Evolutionary conservation across 371 early-diverging fungal genomes (phyloP), one percentile per base, ranked within the genome.

Genomic region (Nosema muscidifuracis): DNA sequence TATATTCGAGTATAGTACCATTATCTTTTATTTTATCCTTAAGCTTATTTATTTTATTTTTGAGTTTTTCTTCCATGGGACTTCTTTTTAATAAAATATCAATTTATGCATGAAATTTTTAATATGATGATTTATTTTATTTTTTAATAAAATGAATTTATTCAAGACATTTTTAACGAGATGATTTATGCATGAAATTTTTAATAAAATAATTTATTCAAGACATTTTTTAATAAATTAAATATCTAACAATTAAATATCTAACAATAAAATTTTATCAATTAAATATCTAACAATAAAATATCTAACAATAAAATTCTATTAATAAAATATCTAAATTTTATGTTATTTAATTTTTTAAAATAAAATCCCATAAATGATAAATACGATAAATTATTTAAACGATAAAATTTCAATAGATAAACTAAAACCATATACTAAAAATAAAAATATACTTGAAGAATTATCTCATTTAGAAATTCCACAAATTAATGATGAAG

Each of bases 291-390:
- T n/a, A n/a, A n/a, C n/a, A n/a, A n/a, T n/a, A n/a, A n/a, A n/a
- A n/a, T n/a, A n/a, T n/a, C n/a, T n/a, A n/a, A n/a, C n/a, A n/a
- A n/a, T n/a, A n/a, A n/a, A n/a, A n/a, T n/a, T n/a, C n/a, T n/a
- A n/a, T n/a, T n/a, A n/a, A n/a, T n/a, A n/a, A n/a, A n/a, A n/a
- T n/a, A n/a, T n/a, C n/a, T n/a, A n/a, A n/a, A n/a, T n/a, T n/a
- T n/a, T n/a, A n/a, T n/a, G n/a, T n/a, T n/a, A n/a, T n/a, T n/a
- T n/a, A n/a, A n/a, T n/a, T n/a, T n/a, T n/a, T n/a, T n/a, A n/a
- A n/a, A n/a, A n/a, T n/a, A n/a, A 47, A 10, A 47, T 3, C 56
- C 50, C 30, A 13, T 20, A 69, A 44, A 77, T 77, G 77, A 77
- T 77, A 53, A 73, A 33, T 15, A 38, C 62, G 1, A 69, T 77